These are phyloP conservation scores for Dentipellis fragilis DNA, from an alignment of 768 basidiomycete species.

Conservation along the genomic window DNA sequence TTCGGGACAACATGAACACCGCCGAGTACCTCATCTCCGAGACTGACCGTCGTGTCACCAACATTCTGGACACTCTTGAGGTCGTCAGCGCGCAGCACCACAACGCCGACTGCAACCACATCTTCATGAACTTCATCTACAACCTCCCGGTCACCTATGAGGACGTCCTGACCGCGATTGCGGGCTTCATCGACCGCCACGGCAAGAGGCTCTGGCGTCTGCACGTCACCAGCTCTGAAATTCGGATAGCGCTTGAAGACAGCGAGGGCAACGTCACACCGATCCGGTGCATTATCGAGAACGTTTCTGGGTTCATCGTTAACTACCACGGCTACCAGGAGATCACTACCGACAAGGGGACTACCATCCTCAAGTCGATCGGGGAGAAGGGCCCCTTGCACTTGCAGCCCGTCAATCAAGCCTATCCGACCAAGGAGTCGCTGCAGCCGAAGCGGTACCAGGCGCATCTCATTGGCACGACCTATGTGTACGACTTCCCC, in stretches of 20 bases:
- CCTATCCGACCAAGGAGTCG: slow-evolving; percentile 96
- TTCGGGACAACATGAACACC: slow-evolving; percentile 85
- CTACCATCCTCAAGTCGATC: slow-evolving; percentile 93
- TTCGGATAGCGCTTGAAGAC: slow-evolving; percentile 91
- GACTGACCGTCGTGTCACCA: slow-evolving; percentile 92
- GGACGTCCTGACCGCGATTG: slow-evolving; percentile 91
- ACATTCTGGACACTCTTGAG: slow-evolving; percentile 89
- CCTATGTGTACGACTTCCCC: slow-evolving; percentile 99
- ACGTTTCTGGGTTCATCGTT: slow-evolving; percentile 97
- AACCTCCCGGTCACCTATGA: slow-evolving; percentile 92
- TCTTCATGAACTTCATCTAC: slow-evolving; percentile 99
- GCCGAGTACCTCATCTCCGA: slow-evolving; percentile 99
- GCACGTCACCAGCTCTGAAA: slow-evolving; percentile 96
- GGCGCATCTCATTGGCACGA: slow-evolving; percentile 95
- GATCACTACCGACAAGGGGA: slow-evolving; percentile 91
- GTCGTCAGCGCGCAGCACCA: slow-evolving; percentile 85
- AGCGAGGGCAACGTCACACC: slow-evolving; percentile 90
- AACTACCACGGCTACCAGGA: slow-evolving; percentile 98
- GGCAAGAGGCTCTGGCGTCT: slow-evolving; percentile 97
- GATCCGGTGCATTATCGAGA: slow-evolving; percentile 96
- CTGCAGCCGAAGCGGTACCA: slow-evolving; percentile 98
- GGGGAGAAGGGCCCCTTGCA: slow-evolving; percentile 96
- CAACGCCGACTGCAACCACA: slow-evolving; percentile 95
- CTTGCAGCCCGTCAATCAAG: slow-evolving; percentile 85
- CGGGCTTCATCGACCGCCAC: slow-evolving; percentile 98